Conservation (phyloP, 495 filamentous ascomycete genomes). For the Polyplosphaeria fusca region DNA sequence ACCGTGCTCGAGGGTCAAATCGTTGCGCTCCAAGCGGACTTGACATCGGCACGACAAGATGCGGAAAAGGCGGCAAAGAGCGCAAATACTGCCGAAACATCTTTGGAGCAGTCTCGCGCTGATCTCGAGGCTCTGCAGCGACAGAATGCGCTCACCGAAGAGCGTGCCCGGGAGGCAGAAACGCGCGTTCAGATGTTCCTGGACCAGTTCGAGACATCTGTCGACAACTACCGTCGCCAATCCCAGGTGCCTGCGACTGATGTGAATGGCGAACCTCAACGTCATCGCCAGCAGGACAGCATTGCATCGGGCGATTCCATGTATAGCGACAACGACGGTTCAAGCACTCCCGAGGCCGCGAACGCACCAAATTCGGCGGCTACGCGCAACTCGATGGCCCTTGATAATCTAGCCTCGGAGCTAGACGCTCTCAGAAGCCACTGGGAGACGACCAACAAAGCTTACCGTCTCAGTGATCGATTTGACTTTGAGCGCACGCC, state of each 20-base stretch:
- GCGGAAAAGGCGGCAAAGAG: constrained; percentile 63
- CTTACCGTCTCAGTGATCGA: constrained; percentile 78
- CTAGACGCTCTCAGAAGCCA: constrained; percentile 83
- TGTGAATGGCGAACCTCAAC: constrained; percentile 40
- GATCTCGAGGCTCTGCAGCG: constrained; percentile 79
- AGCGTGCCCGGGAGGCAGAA: constrained; percentile 83
- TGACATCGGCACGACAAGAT: constrained; percentile 61
- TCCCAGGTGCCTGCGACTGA: constrained; percentile 49
- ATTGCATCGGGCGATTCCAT: constrained; percentile 32
- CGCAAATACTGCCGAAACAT: constrained; percentile 44
- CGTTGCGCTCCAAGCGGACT: constrained; percentile 60
- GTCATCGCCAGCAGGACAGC: constrained; percentile 31
- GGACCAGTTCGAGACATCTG: constrained; percentile 87
- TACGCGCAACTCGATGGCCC: constrained; percentile 74
- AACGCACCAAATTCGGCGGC: constrained; percentile 39
- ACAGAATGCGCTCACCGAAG: constrained; percentile 76
- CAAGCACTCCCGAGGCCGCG: constrained; percentile 22
- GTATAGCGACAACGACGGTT: constrained; percentile 28
- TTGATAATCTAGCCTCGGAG: constrained; percentile 88
- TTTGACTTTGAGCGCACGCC: constrained; percentile 78
- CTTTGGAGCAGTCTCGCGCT: constrained; percentile 44
- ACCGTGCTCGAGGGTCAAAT: constrained; percentile 67
- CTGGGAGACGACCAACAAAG: constrained; percentile 95
- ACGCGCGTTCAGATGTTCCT: constrained; percentile 87
- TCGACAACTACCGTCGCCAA: constrained; percentile 90